Evolutionary conservation across 2,329 filamentous ascomycete species (phyloP).

Genomic region (Phialophora chinensis): DNA sequence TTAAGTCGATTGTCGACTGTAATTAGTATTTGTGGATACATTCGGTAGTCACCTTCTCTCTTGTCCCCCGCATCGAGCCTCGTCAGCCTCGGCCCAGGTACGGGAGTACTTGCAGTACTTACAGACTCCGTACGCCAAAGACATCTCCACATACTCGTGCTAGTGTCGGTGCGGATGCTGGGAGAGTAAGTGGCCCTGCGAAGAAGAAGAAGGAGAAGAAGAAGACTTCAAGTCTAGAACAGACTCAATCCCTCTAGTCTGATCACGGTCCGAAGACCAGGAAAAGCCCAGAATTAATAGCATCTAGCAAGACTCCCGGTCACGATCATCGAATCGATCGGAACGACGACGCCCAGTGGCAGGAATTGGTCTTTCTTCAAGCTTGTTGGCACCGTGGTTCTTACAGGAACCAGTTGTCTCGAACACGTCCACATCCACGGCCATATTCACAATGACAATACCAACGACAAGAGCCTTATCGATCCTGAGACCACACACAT

Average conservation of each 20-base stretch:
- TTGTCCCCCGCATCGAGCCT: conserved; percentile 16
- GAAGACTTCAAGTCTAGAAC: too few species aligned
- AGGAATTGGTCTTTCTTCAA: background rate
- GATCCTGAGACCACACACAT: background rate
- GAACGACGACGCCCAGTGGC: background rate
- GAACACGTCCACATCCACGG: background rate
- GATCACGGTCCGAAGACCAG: too few species aligned
- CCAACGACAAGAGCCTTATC: background rate
- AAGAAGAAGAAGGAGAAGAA: too few species aligned
- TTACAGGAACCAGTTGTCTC: background rate
- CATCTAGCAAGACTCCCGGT: background rate
- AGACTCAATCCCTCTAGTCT: too few species aligned
- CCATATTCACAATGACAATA: background rate
- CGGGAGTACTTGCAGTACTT: too few species aligned
- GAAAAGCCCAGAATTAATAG: too few species aligned
- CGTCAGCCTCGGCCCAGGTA: conserved; percentile 21
- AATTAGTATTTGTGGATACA: background rate
- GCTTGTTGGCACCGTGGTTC: background rate
- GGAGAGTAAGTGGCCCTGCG: too few species aligned
- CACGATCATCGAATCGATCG: background rate
- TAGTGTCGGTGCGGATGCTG: background rate
- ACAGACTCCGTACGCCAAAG: background rate
- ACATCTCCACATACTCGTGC: background rate
- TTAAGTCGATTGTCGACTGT: background rate
- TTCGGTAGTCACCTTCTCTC: too few species aligned